Evolutionary conservation across 768 basidiomycete species (phyloP), one percentile per base, ranked within the genome.

Genomic region (Suillus fuscotomentosus): DNA sequence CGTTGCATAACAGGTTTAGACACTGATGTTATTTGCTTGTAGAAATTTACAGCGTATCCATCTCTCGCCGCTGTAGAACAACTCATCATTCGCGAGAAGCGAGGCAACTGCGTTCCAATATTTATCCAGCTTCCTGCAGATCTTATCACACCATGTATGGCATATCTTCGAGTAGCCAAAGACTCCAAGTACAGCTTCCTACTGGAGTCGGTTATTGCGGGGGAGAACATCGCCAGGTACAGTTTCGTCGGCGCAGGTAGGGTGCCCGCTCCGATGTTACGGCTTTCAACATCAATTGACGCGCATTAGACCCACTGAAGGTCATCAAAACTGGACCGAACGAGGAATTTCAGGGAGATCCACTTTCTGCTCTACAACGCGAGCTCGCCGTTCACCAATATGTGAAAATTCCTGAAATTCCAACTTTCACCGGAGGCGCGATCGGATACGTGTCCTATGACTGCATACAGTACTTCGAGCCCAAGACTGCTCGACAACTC

Each of bases 371-470:
- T 34, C 84, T 99, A 53, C 91, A 99, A 78, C 88, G 86, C 69
- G 95, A 97, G 74, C 86, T 99, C 24, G 80, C 88, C 8, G 80
- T 90, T 61, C 94, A 99, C 80, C 84, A 90, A 75, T 97, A 96
- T 74, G 86, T 97, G 76, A 91, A 91, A 74, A 87, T 97, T 31
- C 95, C 95, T 5, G 92, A 96, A 75, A 83, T 97, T 42, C 89
- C 93, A 2, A 96, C 96, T 0, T 97, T 99, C 74, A 97, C 95
- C 53, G 97, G 97, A 54, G 97, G 97, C 53, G 97, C 96, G 1
- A 94, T 99, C 72, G 97, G 97, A 61, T 99, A 97, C 75, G 94
- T 99, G 65, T 87, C 94, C 14, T 99, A 95, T 79, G 97, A 99
- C 75, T 95, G 94, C 76, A 88, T 99, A 63, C 94, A 92, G 63